Conservation (phyloP, 208 protist genomes). For the Endotrypanum monterogeii region DNA sequence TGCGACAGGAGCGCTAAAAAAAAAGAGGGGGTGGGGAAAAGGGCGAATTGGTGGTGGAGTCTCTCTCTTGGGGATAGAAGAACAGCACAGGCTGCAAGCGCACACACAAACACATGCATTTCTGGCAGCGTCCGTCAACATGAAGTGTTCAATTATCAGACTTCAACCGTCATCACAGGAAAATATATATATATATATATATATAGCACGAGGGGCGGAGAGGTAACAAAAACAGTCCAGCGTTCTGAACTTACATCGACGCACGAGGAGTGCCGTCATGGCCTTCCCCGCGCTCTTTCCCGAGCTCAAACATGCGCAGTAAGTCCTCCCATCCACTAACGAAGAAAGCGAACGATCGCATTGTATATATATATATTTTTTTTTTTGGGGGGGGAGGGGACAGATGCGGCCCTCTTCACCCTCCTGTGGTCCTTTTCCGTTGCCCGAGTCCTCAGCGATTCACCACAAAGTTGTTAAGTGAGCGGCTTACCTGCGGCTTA, state of each 20-base stretch:
- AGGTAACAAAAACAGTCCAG: neutral
- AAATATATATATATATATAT: too few relatives aligned
- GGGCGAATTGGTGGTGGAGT: too few relatives aligned
- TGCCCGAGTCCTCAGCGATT: neutral
- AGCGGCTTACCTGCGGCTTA: neutral
- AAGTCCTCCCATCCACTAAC: too few relatives aligned
- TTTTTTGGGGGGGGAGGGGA: neutral
- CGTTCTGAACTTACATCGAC: too few relatives aligned
- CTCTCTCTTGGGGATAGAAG: neutral
- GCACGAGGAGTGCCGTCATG: too few relatives aligned
- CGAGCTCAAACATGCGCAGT: too few relatives aligned
- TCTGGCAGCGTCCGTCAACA: neutral
- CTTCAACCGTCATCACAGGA: neutral
- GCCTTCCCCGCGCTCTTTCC: too few relatives aligned
- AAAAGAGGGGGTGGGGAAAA: neutral
- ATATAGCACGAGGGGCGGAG: neutral
- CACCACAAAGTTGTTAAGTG: slow-evolving; percentile 3
- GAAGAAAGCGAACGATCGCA: too few relatives aligned
- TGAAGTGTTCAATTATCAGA: neutral
- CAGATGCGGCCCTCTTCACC: neutral
- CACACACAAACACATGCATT: neutral
- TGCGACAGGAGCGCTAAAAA: neutral
- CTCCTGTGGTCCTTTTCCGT: neutral
- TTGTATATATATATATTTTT: too few relatives aligned
- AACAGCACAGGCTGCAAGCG: neutral